phyloP scores from a whole-genome alignment of 1,284 basidiomycete species.

The Xerocomus amazonicus region DNA sequence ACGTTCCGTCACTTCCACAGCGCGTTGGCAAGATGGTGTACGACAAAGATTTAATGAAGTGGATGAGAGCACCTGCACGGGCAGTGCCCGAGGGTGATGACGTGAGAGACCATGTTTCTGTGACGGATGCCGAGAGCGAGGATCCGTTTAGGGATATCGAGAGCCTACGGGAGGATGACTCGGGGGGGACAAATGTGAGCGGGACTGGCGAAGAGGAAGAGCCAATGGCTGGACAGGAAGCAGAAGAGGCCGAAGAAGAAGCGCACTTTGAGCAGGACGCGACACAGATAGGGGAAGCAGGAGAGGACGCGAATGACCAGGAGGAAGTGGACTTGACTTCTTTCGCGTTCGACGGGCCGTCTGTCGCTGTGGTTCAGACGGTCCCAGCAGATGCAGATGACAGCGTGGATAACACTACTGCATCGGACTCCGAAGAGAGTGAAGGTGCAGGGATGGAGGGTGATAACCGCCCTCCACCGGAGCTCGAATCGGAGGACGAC shows the following conservation, averaged over 20 bases:
- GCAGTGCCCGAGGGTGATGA: constrained; percentile 38
- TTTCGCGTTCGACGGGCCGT: constrained; percentile 66
- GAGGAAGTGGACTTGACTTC: constrained; percentile 65
- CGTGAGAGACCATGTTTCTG: constrained; percentile 35
- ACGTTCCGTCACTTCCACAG: constrained; percentile 71
- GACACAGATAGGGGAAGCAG: constrained; percentile 47
- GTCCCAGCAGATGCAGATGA: constrained; percentile 38
- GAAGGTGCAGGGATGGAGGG: constrained; percentile 15
- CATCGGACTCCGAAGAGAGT: constrained; percentile 47
- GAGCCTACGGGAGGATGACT: constrained; percentile 64
- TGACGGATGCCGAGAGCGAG: constrained; percentile 60
- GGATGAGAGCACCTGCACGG: constrained; percentile 64
- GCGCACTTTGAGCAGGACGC: constrained; percentile 38
- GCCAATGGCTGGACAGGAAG: constrained; percentile 17
- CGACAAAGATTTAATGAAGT: constrained; percentile 75
- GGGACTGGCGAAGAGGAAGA: constrained; percentile 8
- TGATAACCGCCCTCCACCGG: constrained; percentile 21
- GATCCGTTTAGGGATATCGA: constrained; percentile 88
- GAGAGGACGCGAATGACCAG: constrained; percentile 47
- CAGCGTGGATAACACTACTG: constrained; percentile 42
- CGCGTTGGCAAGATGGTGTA: constrained; percentile 84
- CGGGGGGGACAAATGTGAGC: constrained; percentile 22
- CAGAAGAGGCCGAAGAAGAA: constrained; percentile 32
- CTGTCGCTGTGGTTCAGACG: constrained; percentile 45
- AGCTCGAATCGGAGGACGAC: constrained; percentile 45